Evolutionary conservation across 805 yeast species (phyloP).

Genomic region (Kodamaea lidongshanica): DNA sequence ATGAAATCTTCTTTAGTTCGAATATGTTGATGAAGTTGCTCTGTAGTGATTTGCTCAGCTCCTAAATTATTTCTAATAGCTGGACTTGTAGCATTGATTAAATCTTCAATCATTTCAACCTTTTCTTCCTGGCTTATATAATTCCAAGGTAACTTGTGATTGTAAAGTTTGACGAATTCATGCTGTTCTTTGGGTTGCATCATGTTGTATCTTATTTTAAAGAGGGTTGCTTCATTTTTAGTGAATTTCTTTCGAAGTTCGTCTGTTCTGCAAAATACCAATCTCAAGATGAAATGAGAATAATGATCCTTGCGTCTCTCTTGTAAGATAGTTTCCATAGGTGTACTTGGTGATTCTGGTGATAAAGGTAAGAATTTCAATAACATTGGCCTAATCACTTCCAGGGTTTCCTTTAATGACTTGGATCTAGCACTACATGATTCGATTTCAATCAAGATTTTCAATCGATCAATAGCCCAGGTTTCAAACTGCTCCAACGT

Average conservation of each 20-base stretch:
- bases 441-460: constrained; percentile 79
- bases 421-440: constrained; percentile 62
- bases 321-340: constrained; percentile 31
- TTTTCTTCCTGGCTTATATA: constrained; percentile 62
- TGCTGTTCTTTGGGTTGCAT: constrained; percentile 62
- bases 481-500: constrained; percentile 88
- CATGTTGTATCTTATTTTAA: constrained; percentile 63
- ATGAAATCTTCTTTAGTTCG: constrained; percentile 57
- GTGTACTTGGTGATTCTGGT: constrained; percentile 25
- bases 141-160: constrained; percentile 65
- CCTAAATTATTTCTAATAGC: constrained; percentile 33
- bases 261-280: constrained; percentile 83
- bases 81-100: constrained; percentile 51
- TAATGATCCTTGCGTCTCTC: constrained; percentile 87
- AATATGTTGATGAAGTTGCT: constrained; percentile 46
- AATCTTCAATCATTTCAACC: constrained; percentile 36
- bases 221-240: constrained; percentile 67
- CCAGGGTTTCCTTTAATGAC: constrained; percentile 57
- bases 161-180: constrained; percentile 52
- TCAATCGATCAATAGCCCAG: constrained; percentile 92
- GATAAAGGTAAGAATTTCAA: constrained; percentile 60
- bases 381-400: constrained; percentile 58
- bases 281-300: constrained; percentile 80
- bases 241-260: constrained; percentile 78
- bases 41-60: constrained; percentile 28